A percentile compares a stretch with the other conserved stretches of the same genome.
These are phyloP conservation scores for Umbelopsis sp. DNA, from an alignment of 371 early-diverging fungal species.

Conservation along the genomic window DNA sequence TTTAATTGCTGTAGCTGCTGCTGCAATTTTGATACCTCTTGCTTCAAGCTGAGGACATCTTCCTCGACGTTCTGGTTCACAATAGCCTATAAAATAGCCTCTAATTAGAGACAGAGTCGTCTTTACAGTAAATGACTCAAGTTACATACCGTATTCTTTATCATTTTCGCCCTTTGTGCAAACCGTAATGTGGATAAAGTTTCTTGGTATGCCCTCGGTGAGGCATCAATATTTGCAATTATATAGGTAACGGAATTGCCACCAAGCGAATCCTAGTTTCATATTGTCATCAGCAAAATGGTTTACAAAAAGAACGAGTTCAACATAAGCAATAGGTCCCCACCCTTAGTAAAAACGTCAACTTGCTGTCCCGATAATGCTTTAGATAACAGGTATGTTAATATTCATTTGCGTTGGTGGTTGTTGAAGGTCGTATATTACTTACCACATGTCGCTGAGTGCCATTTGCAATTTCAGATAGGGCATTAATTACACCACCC, in stretches of 20 bases:
- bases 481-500: slow-evolving; percentile 98
- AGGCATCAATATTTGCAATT: slow-evolving; percentile 97
- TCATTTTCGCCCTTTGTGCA: slow-evolving; percentile 96
- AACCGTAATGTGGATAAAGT: slow-evolving; percentile 95
- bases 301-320: neutral
- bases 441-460: slow-evolving; percentile 72
- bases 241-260: slow-evolving; percentile 97
- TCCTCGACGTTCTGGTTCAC: slow-evolving; percentile 49
- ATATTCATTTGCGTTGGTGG: neutral
- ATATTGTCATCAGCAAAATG: neutral
- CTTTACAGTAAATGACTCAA: slow-evolving; percentile 38
- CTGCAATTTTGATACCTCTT: slow-evolving; percentile 30
- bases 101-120: slow-evolving; percentile 55
- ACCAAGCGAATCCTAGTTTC: slow-evolving; percentile 73
- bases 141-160: slow-evolving; percentile 94
- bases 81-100: slow-evolving; percentile 48
- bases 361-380: slow-evolving; percentile 91
- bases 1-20: slow-evolving; percentile 31
- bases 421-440: neutral
- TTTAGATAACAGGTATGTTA: neutral
- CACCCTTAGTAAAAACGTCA: slow-evolving; percentile 80
- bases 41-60: slow-evolving; percentile 28
- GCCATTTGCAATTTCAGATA: slow-evolving; percentile 77
- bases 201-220: slow-evolving; percentile 94
- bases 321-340: neutral